Evolutionary conservation across 169 alveolate genomes (phyloP).

Genomic region (Cryptosporidium viatorum): DNA sequence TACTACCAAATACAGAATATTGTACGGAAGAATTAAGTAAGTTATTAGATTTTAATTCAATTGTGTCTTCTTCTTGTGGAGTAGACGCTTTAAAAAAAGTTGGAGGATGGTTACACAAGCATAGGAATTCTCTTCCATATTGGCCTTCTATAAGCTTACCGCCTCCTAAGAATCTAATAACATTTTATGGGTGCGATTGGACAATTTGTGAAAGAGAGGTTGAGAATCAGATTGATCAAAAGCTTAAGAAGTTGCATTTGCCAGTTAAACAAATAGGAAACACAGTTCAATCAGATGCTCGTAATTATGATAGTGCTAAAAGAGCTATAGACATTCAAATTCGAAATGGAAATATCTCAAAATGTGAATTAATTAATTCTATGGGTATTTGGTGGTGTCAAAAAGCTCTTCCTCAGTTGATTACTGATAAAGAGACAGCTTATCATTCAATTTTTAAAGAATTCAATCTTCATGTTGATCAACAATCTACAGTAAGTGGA

Average conservation of each 20-base stretch:
- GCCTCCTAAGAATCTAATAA: constrained; percentile 48
- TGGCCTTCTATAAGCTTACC: constrained; percentile 51
- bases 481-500: constrained; percentile 3
- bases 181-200: constrained; percentile 73
- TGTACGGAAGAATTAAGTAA: constrained; percentile 59
- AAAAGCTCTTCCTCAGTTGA: constrained; percentile 68
- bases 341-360: constrained; percentile 14
- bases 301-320: background rate
- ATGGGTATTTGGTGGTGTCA: constrained; percentile 74
- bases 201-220: constrained; percentile 66
- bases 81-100: constrained; percentile 44
- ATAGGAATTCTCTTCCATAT: constrained; percentile 45
- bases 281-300: background rate
- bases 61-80: constrained; percentile 60
- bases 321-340: constrained; percentile 15
- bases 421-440: constrained; percentile 67
- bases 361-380: constrained; percentile 21
- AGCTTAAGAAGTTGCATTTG: constrained; percentile 23
- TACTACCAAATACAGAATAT: constrained; percentile 16
- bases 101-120: constrained; percentile 71
- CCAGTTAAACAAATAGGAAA: constrained; percentile 44
- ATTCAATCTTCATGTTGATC: constrained; percentile 2
- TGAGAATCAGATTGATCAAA: constrained; percentile 31
- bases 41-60: constrained; percentile 51
- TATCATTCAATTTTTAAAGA: constrained; percentile 53